Evolutionary conservation across 2,329 filamentous ascomycete species (phyloP).

Genomic region (Malbranchea cinnamomea): DNA sequence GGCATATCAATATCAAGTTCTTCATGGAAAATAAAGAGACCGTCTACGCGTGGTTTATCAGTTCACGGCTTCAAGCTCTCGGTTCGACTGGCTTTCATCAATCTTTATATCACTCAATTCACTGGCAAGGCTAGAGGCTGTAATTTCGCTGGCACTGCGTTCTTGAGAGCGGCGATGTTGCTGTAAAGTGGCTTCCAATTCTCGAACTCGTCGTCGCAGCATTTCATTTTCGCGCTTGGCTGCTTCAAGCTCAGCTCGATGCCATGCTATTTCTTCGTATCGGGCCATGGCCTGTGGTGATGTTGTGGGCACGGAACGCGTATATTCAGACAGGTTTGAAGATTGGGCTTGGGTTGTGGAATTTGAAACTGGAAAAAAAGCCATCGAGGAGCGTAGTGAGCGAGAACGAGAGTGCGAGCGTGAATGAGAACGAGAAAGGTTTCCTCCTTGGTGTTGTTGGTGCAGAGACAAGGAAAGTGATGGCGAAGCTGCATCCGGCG

Average conservation of each 20-base stretch:
- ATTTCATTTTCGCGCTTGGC: slow-evolving; percentile 33
- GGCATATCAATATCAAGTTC: not conserved
- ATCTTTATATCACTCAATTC: slow-evolving; percentile 9
- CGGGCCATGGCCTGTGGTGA: slow-evolving; percentile 19
- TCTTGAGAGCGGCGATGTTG: slow-evolving; percentile 15
- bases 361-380: slow-evolving; percentile 1
- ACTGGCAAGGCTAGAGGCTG: slow-evolving; percentile 8
- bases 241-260: slow-evolving; percentile 29
- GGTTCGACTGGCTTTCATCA: slow-evolving; percentile 4
- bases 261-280: slow-evolving; percentile 28
- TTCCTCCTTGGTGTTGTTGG: slow-evolving; percentile 16
- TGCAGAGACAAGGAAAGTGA: slow-evolving; percentile 17
- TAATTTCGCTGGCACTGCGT: slow-evolving; percentile 2
- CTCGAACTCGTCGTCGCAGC: slow-evolving; percentile 29
- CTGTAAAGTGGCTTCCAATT: slow-evolving; percentile 26
- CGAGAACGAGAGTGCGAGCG: slow-evolving; percentile 18
- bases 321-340: slow-evolving; percentile 3
- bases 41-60: no score
- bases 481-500: slow-evolving; percentile 25
- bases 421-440: slow-evolving; percentile 15
- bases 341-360: slow-evolving; percentile 8
- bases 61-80: no score
- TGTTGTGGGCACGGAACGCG: slow-evolving; percentile 15
- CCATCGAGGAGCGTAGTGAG: slow-evolving; percentile 12
- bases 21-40: not conserved